Conservation (phyloP, 805 yeast species). For the Pichia sporocuriosa region DNA sequence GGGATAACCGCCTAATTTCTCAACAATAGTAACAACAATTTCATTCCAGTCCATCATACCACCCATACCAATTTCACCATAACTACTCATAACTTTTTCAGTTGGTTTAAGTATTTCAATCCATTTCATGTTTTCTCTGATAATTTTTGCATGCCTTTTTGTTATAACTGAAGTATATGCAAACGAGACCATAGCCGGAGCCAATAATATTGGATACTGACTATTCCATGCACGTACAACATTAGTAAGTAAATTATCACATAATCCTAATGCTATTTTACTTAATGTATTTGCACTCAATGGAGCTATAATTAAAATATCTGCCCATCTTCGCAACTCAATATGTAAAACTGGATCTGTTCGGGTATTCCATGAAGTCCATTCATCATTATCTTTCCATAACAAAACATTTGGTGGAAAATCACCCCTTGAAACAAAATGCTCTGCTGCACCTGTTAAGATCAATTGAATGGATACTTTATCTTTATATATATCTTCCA, state of each 20-base stretch:
- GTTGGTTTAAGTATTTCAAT: conserved; percentile 53
- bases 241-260: conserved; percentile 52
- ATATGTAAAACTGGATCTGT: conserved; percentile 66
- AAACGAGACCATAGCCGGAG: conserved; percentile 56
- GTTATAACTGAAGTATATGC: conserved; percentile 53
- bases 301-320: conserved; percentile 88
- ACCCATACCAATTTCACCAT: conserved; percentile 61
- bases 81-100: conserved; percentile 47
- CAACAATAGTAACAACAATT: conserved; percentile 46
- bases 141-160: conserved; percentile 44
- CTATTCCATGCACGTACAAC: conserved; percentile 59
- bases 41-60: conserved; percentile 68
- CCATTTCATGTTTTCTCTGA: conserved; percentile 59
- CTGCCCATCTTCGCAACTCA: conserved; percentile 96
- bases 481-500: conserved; percentile 47
- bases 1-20: no score
- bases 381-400: conserved; percentile 55
- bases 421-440: conserved; percentile 42
- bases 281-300: conserved; percentile 75
- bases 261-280: conserved; percentile 49
- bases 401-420: conserved; percentile 41
- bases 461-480: conserved; percentile 48
- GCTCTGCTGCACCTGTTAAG: conserved; percentile 47
- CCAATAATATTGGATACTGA: conserved; percentile 47
- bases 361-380: conserved; percentile 46